Percentiles rank a stretch among this genome's conserved stretches.
Conservation (phyloP, 306 rosid species). For the Fagus crenata region DNA sequence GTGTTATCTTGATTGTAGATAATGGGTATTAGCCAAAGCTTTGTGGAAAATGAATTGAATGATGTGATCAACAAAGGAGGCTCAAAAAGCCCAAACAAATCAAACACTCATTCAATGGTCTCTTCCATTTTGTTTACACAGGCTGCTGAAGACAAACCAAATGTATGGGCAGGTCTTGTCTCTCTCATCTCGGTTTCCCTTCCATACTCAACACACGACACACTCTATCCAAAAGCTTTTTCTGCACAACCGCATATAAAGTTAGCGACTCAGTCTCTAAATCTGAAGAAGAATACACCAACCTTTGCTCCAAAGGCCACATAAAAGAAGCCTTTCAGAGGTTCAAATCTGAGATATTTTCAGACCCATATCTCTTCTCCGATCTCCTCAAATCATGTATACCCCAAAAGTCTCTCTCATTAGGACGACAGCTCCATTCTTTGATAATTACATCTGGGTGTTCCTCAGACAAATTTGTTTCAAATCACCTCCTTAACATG, state of each 20-base stretch:
- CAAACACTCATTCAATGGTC: too few relatives aligned
- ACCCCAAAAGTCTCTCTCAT: constrained; percentile 45
- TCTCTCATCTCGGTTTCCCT: constrained; percentile 29
- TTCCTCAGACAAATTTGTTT: constrained; percentile 66
- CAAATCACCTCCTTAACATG: constrained; percentile 73
- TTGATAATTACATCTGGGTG: constrained; percentile 69
- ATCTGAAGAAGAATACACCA: constrained; percentile 29
- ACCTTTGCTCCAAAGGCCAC: constrained; percentile 56
- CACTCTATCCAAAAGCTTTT: constrained; percentile 20
- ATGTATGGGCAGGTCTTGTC: constrained; percentile 51
- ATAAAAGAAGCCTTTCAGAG: constrained; percentile 57
- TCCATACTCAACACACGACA: constrained; percentile 22
- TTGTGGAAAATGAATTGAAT: too few relatives aligned
- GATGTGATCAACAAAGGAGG: too few relatives aligned
- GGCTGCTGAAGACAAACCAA: not conserved
- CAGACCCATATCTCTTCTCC: constrained; percentile 68
- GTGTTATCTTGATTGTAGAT: too few relatives aligned
- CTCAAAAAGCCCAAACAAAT: too few relatives aligned
- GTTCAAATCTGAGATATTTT: constrained; percentile 54
- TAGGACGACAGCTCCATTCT: constrained; percentile 75
- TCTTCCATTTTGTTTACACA: not conserved
- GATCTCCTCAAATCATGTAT: constrained; percentile 70
- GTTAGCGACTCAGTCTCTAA: constrained; percentile 1
- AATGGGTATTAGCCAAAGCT: too few relatives aligned
- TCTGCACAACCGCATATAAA: constrained; percentile 39